These are phyloP conservation scores for Suillus occidentalis DNA, from an alignment of 768 basidiomycete genomes.

Conservation along the genomic window DNA sequence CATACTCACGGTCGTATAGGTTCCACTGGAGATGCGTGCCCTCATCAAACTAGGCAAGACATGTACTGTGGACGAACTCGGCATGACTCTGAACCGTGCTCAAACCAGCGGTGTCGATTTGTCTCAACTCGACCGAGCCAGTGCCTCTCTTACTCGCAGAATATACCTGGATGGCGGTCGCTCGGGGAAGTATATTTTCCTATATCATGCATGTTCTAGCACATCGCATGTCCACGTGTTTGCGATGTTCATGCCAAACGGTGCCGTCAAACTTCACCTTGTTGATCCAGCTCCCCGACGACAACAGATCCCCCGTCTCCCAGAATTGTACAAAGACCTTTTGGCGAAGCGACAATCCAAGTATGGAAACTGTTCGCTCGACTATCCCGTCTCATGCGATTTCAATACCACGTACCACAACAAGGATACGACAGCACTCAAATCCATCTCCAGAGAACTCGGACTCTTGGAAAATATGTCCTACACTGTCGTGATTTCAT, in stretches of 20 bases:
- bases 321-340: slow-evolving; percentile 69
- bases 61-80: slow-evolving; percentile 64
- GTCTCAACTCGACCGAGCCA: slow-evolving; percentile 69
- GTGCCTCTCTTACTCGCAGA: slow-evolving; percentile 54
- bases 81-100: slow-evolving; percentile 78
- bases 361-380: slow-evolving; percentile 47
- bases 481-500: slow-evolving; percentile 79
- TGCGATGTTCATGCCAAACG: slow-evolving; percentile 77
- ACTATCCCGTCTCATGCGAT: slow-evolving; percentile 63
- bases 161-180: slow-evolving; percentile 75
- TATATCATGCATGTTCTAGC: slow-evolving; percentile 82
- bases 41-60: slow-evolving; percentile 83
- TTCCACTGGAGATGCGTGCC: slow-evolving; percentile 81
- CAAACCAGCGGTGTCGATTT: slow-evolving; percentile 83
- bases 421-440: slow-evolving; percentile 76
- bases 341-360: slow-evolving; percentile 48
- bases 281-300: slow-evolving; percentile 90
- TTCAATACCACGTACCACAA: slow-evolving; percentile 76
- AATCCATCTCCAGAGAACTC: slow-evolving; percentile 85
- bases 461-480: slow-evolving; percentile 72
- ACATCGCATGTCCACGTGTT: slow-evolving; percentile 82
- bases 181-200: slow-evolving; percentile 74
- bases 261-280: slow-evolving; percentile 73
- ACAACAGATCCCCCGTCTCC: slow-evolving; percentile 77
- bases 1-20: slow-evolving; percentile 39